A percentile compares a stretch with the other conserved stretches of the same genome.
Conservation (phyloP, 2,329 filamentous ascomycete species). For the Fusarium goolgardi region DNA sequence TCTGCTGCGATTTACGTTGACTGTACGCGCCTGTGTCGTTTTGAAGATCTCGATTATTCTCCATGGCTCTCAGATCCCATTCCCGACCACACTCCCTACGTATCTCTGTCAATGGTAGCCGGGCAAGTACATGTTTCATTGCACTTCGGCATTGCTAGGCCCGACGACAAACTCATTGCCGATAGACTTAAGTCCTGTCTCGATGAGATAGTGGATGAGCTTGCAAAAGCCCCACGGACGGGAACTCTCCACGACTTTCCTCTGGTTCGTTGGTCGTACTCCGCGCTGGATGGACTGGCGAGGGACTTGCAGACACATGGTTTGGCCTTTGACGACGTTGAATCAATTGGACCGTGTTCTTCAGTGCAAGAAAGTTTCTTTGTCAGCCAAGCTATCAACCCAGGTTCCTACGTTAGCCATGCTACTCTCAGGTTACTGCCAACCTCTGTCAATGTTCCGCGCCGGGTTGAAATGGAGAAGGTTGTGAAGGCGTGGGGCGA, state of each 20-base stretch:
- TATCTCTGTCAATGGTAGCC: slow-evolving; percentile 6
- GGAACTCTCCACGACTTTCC: slow-evolving; percentile 4
- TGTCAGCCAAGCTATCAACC: background rate
- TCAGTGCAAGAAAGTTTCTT: slow-evolving; percentile 9
- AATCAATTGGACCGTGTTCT: slow-evolving; percentile 8
- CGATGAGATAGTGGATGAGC: slow-evolving; percentile 5
- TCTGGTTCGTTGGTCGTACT: slow-evolving; percentile 8
- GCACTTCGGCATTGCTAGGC: slow-evolving; percentile 2
- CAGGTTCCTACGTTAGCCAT: slow-evolving; percentile 8
- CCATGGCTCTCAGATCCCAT: slow-evolving; percentile 6
- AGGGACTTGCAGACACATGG: slow-evolving; percentile 6
- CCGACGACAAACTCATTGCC: slow-evolving; percentile 7
- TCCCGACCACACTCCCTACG: background rate
- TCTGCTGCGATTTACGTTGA: slow-evolving; percentile 3
- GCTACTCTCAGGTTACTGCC: slow-evolving; percentile 3
- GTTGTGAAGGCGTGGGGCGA: background rate
- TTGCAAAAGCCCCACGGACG: slow-evolving; percentile 7
- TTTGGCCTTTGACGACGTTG: background rate
- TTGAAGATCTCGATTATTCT: slow-evolving; percentile 1
- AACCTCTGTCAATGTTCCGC: background rate
- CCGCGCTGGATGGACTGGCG: slow-evolving; percentile 4
- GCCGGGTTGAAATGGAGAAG: background rate
- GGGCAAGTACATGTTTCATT: slow-evolving; percentile 7
- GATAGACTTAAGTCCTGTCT: slow-evolving; percentile 3
- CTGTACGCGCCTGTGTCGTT: slow-evolving; percentile 3